Percentiles rank a stretch among this genome's conserved stretches.
Conservation (phyloP, 2,329 filamentous ascomycete species). For the Ophiostoma tasmaniense region DNA sequence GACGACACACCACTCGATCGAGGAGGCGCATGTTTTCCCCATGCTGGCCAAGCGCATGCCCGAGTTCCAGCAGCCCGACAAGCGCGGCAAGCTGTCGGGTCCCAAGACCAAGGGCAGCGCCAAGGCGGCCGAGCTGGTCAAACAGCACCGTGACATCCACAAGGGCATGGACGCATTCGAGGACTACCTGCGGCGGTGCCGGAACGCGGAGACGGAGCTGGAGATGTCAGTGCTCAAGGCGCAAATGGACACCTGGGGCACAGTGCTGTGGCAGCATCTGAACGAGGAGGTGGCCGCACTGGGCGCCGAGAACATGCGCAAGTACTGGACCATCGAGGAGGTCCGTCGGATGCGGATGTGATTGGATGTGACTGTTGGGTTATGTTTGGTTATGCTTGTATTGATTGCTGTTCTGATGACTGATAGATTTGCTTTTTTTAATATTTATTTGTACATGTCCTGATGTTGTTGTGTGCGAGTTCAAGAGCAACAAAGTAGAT, state of each 20-base stretch:
- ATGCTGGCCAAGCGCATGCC: conserved; percentile 69
- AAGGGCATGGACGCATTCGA: conserved; percentile 60
- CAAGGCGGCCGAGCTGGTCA: conserved; percentile 53
- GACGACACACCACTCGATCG: conserved; percentile 71
- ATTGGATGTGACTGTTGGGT: too few relatives aligned
- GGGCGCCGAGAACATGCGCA: conserved; percentile 79
- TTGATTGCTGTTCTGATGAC: background rate
- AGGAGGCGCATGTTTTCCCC: conserved; percentile 76
- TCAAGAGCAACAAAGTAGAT: background rate
- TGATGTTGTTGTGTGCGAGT: background rate
- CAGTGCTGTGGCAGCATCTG: conserved; percentile 72
- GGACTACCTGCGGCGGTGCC: conserved; percentile 56
- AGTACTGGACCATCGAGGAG: conserved; percentile 71
- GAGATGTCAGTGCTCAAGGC: conserved; percentile 52
- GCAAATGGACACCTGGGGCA: conserved; percentile 70
- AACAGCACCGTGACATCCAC: conserved; percentile 74
- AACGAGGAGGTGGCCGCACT: conserved; percentile 75
- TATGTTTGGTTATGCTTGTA: background rate
- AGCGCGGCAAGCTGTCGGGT: conserved; percentile 1
- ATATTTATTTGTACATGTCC: background rate
- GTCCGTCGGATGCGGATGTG: conserved; percentile 51
- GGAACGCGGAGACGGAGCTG: conserved; percentile 52
- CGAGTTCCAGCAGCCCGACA: conserved; percentile 49
- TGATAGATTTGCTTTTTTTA: background rate
- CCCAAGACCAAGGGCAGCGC: conserved; percentile 9